Conservation (phyloP, 2,329 filamentous ascomycete genomes). For the Penicillium sp. region DNA sequence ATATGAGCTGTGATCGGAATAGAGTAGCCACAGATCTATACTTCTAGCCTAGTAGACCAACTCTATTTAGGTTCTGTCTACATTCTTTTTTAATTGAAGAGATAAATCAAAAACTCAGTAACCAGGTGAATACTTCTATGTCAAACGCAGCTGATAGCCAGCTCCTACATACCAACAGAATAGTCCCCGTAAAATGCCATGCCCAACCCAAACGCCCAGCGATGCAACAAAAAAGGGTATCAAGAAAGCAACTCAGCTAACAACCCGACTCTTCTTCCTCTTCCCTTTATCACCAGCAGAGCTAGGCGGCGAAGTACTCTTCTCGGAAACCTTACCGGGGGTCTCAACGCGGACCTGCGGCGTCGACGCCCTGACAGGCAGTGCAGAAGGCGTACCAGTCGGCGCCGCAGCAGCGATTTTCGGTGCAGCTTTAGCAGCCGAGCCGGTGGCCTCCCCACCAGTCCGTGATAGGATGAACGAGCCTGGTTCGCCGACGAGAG, state of each 20-base stretch:
- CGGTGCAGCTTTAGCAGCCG: constrained; percentile 16
- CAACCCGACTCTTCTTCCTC: constrained; percentile 30
- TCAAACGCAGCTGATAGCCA: background rate
- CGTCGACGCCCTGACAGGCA: constrained; percentile 21
- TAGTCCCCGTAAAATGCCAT: background rate
- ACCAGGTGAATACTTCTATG: background rate
- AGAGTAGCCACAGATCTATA: background rate
- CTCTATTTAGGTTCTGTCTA: background rate
- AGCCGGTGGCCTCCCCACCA: constrained; percentile 25
- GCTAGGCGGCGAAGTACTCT: constrained; percentile 28
- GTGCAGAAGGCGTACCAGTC: constrained; percentile 7
- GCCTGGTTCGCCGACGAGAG: constrained; percentile 55
- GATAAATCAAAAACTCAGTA: background rate
- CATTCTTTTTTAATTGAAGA: background rate
- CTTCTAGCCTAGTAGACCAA: background rate
- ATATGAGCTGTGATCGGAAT: no score
- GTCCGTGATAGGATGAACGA: constrained; percentile 49
- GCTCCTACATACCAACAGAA: background rate
- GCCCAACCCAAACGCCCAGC: constrained; percentile 7
- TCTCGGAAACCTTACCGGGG: constrained; percentile 25
- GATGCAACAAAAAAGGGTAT: constrained; percentile 18
- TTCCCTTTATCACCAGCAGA: constrained; percentile 31
- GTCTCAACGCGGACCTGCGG: constrained; percentile 30
- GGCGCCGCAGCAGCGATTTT: constrained; percentile 4
- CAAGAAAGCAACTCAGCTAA: constrained; percentile 19